Evolutionary conservation across 2,329 filamentous ascomycete genomes (phyloP).

Genomic region (Diaporthe amygdali): DNA sequence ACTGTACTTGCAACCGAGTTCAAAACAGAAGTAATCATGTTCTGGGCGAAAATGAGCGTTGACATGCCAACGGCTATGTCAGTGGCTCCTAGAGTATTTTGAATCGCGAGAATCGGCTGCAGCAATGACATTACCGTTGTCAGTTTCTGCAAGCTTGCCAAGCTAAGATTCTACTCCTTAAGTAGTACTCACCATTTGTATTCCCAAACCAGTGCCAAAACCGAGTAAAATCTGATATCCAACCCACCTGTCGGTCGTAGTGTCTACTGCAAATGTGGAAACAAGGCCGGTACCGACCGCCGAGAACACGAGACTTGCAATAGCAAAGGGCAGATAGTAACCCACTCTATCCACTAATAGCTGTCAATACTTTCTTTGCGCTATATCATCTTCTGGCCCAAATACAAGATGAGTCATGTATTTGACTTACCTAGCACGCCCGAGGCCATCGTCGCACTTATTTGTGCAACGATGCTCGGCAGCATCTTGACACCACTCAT

Average conservation of each 20-base stretch:
- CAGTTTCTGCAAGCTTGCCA: background rate
- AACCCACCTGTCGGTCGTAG: background rate
- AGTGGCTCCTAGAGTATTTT: background rate
- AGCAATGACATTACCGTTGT: background rate
- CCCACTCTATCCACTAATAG: background rate
- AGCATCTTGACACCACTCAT: background rate
- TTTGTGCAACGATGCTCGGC: background rate
- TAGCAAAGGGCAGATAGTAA: background rate
- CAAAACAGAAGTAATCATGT: background rate
- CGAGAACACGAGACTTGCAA: background rate
- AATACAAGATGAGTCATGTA: background rate
- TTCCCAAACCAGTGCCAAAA: background rate
- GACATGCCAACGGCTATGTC: background rate
- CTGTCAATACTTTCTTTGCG: background rate
- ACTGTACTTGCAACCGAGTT: background rate
- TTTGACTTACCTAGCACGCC: background rate
- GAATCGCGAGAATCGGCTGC: background rate
- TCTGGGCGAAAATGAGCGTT: background rate
- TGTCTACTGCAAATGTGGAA: background rate
- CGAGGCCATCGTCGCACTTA: background rate
- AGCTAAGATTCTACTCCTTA: background rate
- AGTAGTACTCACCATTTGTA: conserved; percentile 1
- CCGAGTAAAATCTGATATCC: conserved; percentile 4
- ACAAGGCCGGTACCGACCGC: background rate
- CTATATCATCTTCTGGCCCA: background rate